Evolutionary conservation across 345 rosid species (phyloP).

Genomic region (Citrus glauca): DNA sequence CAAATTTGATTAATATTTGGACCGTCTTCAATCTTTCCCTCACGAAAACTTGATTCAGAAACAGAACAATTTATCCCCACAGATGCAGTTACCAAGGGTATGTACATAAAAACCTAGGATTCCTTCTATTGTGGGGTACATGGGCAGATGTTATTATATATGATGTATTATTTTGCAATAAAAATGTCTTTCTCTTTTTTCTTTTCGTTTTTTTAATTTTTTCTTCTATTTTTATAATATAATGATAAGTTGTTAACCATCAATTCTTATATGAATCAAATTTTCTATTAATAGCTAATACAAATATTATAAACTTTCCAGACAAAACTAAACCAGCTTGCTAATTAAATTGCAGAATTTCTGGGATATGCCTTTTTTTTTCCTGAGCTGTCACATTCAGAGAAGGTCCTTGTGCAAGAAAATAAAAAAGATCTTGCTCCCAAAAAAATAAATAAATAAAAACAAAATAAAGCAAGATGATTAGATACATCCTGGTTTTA

Average conservation of each 20-base stretch:
- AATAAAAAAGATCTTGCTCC: neutral
- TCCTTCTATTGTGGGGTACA: neutral
- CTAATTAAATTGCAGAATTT: neutral
- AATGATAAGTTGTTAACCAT: neutral
- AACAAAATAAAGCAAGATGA: slow-evolving; percentile 6
- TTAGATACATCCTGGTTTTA: slow-evolving; percentile 9
- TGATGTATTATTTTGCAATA: neutral
- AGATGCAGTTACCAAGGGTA: neutral
- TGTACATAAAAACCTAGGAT: slow-evolving; percentile 20
- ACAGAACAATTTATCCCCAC: neutral
- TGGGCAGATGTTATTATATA: neutral
- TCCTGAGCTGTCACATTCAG: neutral
- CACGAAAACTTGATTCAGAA: neutral
- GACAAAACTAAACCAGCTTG: neutral
- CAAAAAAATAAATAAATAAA: neutral
- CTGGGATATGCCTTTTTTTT: neutral
- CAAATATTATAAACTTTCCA: neutral
- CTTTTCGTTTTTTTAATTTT: neutral
- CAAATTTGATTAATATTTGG: neutral
- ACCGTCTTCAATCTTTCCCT: neutral
- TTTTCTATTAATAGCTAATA: neutral
- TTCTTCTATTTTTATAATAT: no score
- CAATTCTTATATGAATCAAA: neutral
- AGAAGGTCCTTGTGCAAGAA: neutral
- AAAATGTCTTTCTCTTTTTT: neutral